phyloP scores from a whole-genome alignment of 768 basidiomycete species.

The Cyathus striatus region DNA sequence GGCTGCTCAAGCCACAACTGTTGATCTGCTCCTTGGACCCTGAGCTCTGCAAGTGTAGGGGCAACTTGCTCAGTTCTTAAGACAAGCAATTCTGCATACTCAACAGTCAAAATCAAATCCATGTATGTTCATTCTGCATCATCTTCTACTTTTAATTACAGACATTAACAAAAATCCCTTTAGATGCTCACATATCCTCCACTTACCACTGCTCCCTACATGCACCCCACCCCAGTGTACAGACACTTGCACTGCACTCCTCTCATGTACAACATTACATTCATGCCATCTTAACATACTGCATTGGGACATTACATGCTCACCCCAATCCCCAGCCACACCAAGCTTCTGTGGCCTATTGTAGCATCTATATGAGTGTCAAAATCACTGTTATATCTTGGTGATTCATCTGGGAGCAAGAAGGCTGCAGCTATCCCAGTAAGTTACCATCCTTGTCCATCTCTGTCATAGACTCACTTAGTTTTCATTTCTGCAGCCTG shows the following conservation, averaged over 20 bases:
- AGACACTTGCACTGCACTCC: conserved; percentile 53
- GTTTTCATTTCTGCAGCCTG: too few relatives aligned
- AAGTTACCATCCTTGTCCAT: not conserved
- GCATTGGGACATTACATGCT: conserved; percentile 52
- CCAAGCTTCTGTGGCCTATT: conserved; percentile 60
- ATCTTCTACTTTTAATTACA: conserved; percentile 2
- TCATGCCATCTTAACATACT: conserved; percentile 51
- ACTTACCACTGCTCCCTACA: conserved; percentile 36
- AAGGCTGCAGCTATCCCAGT: not conserved
- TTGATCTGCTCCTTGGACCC: conserved; percentile 25
- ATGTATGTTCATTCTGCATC: conserved; percentile 31
- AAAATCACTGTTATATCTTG: conserved; percentile 5
- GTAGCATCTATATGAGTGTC: conserved; percentile 24
- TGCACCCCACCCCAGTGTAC: conserved; percentile 61
- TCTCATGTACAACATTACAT: conserved; percentile 55
- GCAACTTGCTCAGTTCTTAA: conserved; percentile 38
- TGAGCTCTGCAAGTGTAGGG: conserved; percentile 34
- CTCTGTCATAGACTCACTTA: too few relatives aligned
- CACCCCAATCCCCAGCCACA: conserved; percentile 47
- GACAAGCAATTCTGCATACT: conserved; percentile 36
- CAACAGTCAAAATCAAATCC: conserved; percentile 24
- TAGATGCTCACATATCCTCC: conserved; percentile 28
- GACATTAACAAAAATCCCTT: not conserved
- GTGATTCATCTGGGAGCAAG: not conserved
- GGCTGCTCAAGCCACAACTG: conserved; percentile 19